These are phyloP conservation scores for Penicillium sp. DNA, from an alignment of 2,329 filamentous ascomycete genomes.

Conservation along the genomic window DNA sequence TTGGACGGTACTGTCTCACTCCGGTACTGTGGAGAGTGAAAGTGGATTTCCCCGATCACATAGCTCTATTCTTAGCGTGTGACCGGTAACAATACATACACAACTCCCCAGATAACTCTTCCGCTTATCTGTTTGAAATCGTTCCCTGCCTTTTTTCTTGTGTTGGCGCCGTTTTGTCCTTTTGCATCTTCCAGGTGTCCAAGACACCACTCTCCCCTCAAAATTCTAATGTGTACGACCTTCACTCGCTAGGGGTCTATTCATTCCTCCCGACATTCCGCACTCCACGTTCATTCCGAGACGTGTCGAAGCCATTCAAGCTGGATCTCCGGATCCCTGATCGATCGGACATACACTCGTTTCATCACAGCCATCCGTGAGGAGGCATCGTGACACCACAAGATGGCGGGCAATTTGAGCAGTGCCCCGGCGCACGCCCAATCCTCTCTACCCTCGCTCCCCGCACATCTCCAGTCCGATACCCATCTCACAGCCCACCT, in stretches of 20 bases:
- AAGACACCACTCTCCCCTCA: not conserved
- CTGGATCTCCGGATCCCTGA: not conserved
- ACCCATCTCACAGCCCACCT: slow-evolving; percentile 54
- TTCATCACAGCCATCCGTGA: not conserved
- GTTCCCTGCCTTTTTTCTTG: not conserved
- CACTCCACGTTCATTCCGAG: slow-evolving; percentile 19
- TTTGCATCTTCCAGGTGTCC: not conserved
- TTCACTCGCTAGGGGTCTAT: slow-evolving; percentile 13
- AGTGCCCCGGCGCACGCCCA: slow-evolving; percentile 66
- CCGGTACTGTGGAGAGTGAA: not conserved
- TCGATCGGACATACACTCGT: slow-evolving; percentile 8
- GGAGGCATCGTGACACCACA: slow-evolving; percentile 3
- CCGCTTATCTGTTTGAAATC: not conserved
- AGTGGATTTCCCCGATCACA: slow-evolving; percentile 8
- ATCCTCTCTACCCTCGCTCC: slow-evolving; percentile 82
- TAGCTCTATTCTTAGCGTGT: slow-evolving; percentile 9
- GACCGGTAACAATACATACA: slow-evolving; percentile 6
- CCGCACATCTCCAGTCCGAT: slow-evolving; percentile 62
- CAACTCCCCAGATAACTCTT: not conserved
- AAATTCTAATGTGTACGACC: not conserved
- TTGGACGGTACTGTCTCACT: not conserved
- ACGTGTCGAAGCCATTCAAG: slow-evolving; percentile 5
- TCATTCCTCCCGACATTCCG: slow-evolving; percentile 19
- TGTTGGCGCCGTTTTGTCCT: not conserved
- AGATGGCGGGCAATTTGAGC: slow-evolving; percentile 44